phyloP scores from a whole-genome alignment of 306 rosid species.

The Castanea sativa region DNA sequence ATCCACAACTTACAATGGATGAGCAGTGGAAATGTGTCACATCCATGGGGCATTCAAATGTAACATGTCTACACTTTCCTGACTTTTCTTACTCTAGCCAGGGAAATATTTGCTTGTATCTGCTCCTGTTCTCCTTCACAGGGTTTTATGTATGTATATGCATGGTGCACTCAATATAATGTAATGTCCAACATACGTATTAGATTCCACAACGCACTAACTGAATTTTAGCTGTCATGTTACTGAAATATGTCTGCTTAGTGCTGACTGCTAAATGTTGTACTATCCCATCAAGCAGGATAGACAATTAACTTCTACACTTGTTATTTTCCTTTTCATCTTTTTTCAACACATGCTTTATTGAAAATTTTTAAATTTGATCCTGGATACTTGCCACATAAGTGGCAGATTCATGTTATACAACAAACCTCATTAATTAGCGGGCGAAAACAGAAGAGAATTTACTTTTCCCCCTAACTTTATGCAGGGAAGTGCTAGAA shows the following conservation, averaged over 20 bases:
- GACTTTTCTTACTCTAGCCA: neutral
- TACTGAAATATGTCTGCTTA: neutral
- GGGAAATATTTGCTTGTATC: neutral
- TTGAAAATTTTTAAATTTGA: neutral
- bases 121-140: neutral
- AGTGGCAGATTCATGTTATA: neutral
- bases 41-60: neutral
- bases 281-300: neutral
- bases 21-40: neutral
- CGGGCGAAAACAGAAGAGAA: neutral
- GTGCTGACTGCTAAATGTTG: neutral
- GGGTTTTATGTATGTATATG: neutral
- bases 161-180: neutral
- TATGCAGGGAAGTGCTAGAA: conserved; percentile 91
- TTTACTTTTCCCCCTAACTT: neutral
- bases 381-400: neutral
- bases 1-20: neutral
- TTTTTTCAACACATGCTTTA: neutral
- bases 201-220: neutral
- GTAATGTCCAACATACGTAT: neutral
- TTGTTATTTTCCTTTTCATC: neutral
- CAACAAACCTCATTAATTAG: neutral
- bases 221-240: neutral
- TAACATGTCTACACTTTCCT: neutral
- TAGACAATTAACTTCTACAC: neutral